Evolutionary conservation across 768 basidiomycete genomes (phyloP), one percentile per base, ranked within the genome.

Genomic region (Arthromyces matolae): DNA sequence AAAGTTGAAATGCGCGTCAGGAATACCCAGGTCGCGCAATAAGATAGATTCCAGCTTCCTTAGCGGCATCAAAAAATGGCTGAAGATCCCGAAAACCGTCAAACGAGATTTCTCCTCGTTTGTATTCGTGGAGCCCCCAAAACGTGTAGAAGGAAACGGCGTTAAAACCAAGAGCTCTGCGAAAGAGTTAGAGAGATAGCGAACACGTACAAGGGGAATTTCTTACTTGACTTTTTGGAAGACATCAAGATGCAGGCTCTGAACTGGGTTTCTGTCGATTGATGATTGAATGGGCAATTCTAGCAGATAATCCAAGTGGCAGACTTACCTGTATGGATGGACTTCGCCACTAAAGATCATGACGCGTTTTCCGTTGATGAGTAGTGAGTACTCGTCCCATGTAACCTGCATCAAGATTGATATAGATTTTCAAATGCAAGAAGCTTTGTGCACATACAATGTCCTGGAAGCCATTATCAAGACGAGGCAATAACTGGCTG

Each of bases 51-150:
- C 80, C 79, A 1, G 76, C 75, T 36, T 72, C 56, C 61, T 73
- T 71, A 3, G 78, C 78, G n/a, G 74, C 74, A 52, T 79, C 73
- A 42, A 80, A 72, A 60, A 80, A 77, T 6, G 74, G 71, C 51
- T 79, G 76, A 13, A 79, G 54, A 48, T 75, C 74, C n/a, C 77
- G 67, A 62, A 78, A 78, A 3, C 74, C 76, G 42, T 78, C 73
- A 34, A 79, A 79, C 1, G 76, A 77, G 23, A 79, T 70, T 49
- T 73, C 69, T 18, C 77, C 77, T 3, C 66, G 67, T 54, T 76
- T 77, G 1, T 72, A 67, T 49, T 75, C 73, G 33, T 66, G 61
- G 9, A 75, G 63, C 22, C 71, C 73, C 73, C 73, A 75, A 52
- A 70, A 72, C 10, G 71, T 56, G 45, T 75, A 75, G 42, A 71